Percentiles rank a stretch among this genome's conserved stretches.
Evolutionary conservation across 805 yeast species (phyloP).

Genomic region (Torulaspora gathmanii): DNA sequence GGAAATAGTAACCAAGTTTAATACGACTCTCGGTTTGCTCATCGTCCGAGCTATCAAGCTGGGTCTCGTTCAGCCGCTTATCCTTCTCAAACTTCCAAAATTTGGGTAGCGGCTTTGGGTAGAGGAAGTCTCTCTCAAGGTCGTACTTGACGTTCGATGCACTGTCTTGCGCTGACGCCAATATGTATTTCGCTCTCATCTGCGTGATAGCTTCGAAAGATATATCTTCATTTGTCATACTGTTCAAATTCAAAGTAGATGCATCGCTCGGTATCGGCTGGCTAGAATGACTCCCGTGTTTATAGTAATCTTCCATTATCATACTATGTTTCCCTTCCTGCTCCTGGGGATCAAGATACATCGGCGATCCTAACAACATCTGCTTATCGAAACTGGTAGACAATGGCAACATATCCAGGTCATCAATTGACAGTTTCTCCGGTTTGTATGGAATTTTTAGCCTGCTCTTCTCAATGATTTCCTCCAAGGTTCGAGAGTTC

Average conservation of each 20-base stretch:
- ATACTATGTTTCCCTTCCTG: constrained; percentile 13
- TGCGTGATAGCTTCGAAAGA: constrained; percentile 35
- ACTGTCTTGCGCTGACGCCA: constrained; percentile 60
- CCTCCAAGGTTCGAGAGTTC: neutral
- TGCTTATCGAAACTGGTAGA: constrained; percentile 31
- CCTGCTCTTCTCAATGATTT: constrained; percentile 3
- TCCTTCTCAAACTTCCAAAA: constrained; percentile 40
- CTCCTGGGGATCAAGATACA: constrained; percentile 26
- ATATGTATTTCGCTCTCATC: constrained; percentile 62
- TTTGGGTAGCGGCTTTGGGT: constrained; percentile 65
- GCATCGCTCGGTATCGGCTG: constrained; percentile 17
- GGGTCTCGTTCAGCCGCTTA: constrained; percentile 19
- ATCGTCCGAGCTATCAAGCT: constrained; percentile 6
- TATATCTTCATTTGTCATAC: constrained; percentile 12
- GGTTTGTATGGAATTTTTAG: constrained; percentile 5
- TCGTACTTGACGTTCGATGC: constrained; percentile 68
- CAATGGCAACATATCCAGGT: constrained; percentile 31
- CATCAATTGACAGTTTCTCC: constrained; percentile 27
- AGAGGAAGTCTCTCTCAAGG: constrained; percentile 60
- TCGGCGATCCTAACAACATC: constrained; percentile 33
- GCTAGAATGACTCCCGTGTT: constrained; percentile 9
- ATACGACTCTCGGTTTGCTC: constrained; percentile 4
- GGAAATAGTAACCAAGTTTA: constrained; percentile 16
- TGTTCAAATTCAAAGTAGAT: constrained; percentile 11
- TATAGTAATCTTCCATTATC: constrained; percentile 7